Percentiles rank a stretch among this genome's conserved stretches.
phyloP scores from a whole-genome alignment of 495 filamentous ascomycete genomes.

The Podospora pseudocomata region DNA sequence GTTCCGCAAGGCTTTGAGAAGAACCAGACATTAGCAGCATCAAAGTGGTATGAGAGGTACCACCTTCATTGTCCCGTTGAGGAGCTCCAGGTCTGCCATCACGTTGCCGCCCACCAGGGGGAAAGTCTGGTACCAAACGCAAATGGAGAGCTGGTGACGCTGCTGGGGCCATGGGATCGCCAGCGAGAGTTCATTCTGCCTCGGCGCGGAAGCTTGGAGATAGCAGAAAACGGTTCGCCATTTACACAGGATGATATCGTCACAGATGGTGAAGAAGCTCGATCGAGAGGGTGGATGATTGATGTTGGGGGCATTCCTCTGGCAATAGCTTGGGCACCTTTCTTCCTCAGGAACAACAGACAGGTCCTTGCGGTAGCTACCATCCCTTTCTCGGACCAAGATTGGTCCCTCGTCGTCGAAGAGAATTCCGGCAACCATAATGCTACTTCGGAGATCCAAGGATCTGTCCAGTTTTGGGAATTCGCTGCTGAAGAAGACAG shows the following conservation, averaged over 20 bases:
- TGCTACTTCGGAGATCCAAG: slow-evolving; percentile 21
- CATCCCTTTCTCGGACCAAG: slow-evolving; percentile 45
- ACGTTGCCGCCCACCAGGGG: background rate
- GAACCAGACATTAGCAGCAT: slow-evolving; percentile 27
- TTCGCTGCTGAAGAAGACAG: slow-evolving; percentile 26
- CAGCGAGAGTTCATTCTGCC: slow-evolving; percentile 36
- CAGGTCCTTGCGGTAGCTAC: slow-evolving; percentile 46
- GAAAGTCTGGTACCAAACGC: slow-evolving; percentile 26
- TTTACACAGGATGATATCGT: background rate
- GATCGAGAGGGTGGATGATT: slow-evolving; percentile 41
- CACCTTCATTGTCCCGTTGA: slow-evolving; percentile 9
- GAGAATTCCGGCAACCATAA: slow-evolving; percentile 23
- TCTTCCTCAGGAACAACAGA: slow-evolving; percentile 24
- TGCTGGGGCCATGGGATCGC: slow-evolving; percentile 37
- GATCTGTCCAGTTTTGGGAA: slow-evolving; percentile 44
- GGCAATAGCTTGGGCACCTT: slow-evolving; percentile 44
- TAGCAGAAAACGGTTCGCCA: slow-evolving; percentile 23
- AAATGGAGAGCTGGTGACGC: slow-evolving; percentile 31
- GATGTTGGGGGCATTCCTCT: slow-evolving; percentile 45
- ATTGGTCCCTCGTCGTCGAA: slow-evolving; percentile 18
- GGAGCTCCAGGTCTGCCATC: background rate
- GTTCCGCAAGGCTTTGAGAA: slow-evolving; percentile 33
- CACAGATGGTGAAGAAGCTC: slow-evolving; percentile 14
- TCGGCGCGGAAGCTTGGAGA: slow-evolving; percentile 30
- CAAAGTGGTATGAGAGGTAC: slow-evolving; percentile 32